Percentiles rank a stretch among this genome's conserved stretches.
phyloP scores from a whole-genome alignment of 2,329 filamentous ascomycete genomes.

The Sporothrix euskadiensis region DNA sequence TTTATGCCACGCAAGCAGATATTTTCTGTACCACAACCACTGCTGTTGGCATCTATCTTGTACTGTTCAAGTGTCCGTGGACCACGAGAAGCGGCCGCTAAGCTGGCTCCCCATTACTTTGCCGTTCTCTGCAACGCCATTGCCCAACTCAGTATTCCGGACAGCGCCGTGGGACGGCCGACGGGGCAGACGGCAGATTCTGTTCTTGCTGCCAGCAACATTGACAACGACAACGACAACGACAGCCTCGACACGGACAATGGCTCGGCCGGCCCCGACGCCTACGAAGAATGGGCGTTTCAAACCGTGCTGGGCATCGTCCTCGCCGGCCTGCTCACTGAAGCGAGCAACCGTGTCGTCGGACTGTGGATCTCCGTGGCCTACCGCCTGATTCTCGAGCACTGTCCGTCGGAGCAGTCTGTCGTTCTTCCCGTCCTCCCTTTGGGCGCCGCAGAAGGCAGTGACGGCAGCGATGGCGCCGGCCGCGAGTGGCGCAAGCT shows the following conservation, averaged over 20 bases:
- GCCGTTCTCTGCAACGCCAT: constrained; percentile 30
- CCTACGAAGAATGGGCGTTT: constrained; percentile 32
- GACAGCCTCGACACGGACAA: background rate
- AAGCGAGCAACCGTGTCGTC: constrained; percentile 27
- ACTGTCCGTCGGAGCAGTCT: constrained; percentile 27
- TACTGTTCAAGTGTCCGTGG: constrained; percentile 41
- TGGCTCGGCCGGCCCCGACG: background rate
- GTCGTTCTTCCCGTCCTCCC: background rate
- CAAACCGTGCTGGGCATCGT: constrained; percentile 32
- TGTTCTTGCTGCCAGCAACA: background rate
- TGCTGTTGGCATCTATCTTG: constrained; percentile 48
- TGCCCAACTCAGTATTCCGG: constrained; percentile 30
- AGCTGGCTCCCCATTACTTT: constrained; percentile 32
- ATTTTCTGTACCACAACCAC: constrained; percentile 46
- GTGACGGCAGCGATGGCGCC: background rate
- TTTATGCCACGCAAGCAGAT: constrained; percentile 47
- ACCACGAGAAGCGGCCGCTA: constrained; percentile 18
- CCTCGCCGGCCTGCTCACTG: constrained; percentile 29
- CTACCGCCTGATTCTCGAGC: constrained; percentile 32
- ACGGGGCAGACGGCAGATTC: no score
- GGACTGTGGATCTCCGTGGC: constrained; percentile 32
- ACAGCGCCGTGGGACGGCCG: constrained; percentile 27
- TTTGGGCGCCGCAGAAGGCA: background rate
- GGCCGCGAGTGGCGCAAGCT: constrained; percentile 31
- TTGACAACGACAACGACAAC: background rate